Base-by-base conservation (phyloP, 768 basidiomycete species). In the Scleroderma citrinum region DNA sequence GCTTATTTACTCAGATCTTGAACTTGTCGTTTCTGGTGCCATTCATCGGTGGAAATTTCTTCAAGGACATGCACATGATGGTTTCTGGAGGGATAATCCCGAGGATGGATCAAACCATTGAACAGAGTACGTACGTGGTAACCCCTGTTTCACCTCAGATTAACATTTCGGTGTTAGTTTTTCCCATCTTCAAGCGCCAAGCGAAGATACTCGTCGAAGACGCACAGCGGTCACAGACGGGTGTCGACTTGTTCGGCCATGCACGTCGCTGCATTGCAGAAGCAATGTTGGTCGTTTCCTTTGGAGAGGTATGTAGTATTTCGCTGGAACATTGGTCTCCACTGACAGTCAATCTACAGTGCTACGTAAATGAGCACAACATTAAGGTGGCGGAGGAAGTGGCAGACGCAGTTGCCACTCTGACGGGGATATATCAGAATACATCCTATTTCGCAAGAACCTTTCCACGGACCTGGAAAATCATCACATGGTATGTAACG, bases 341-440 rank as follows among this genome's bases (percentile, higher is more conserved):
- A 41, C 21, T 13, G 20, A 17, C 51, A 53, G 14, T 17, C 13
- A 20, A 12, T 3, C 3, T 11, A 16, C 35, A 69, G 68, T 50
- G 50, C 32, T 61, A 61, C 51, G 57, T 60, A 19, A 60, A 58
- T 40, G 54, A 58, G 14, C 50, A 50, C 26, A 60, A 62, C 46
- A 56, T 64, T 21, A 38, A 49, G n/a, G 48, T 59, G 34, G 53
- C 59, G 17, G 61, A 61, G 39, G 58, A 62, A 26, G 56, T 61
- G 19, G 61, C 64, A 14, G 52, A 57, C 32, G 58, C 51, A 34
- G 58, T 66, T 48, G 64, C 64, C 7, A 56, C 56, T 35, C 51
- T 66, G 34, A 64, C 62, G 12, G 64, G 64, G 10, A 61, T 64
- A 31, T 66, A 63, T 50, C 56, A 63, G 51, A 66, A 66, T 54